Evolutionary conservation across 768 basidiomycete genomes (phyloP).

Genomic region (Rhizopogon sp.): DNA sequence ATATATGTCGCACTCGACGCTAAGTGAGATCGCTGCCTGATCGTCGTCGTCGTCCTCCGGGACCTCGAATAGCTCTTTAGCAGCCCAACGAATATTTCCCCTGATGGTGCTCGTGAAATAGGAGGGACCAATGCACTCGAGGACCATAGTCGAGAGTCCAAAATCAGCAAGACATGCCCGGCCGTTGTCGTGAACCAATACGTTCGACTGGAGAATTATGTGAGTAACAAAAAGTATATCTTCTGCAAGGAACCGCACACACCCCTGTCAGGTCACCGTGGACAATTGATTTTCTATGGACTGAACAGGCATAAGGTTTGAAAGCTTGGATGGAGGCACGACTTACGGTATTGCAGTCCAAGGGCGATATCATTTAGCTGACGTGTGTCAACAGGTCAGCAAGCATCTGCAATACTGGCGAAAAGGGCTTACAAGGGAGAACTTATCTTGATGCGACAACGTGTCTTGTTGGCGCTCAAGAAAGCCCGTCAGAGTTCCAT

Average conservation of each 20-base stretch:
- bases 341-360: too few relatives aligned
- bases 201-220: not conserved
- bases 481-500: constrained; percentile 10
- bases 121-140: constrained; percentile 25
- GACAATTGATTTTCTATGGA: not conserved
- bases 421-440: constrained; percentile 10
- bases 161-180: too few relatives aligned
- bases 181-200: constrained; percentile 29
- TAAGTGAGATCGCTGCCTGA: too few relatives aligned
- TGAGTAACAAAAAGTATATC: not conserved
- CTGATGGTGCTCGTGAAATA: constrained; percentile 15
- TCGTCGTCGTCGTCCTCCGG: constrained; percentile 1
- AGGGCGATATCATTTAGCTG: too few relatives aligned
- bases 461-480: constrained; percentile 2
- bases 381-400: too few relatives aligned
- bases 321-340: not conserved
- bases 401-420: too few relatives aligned
- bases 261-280: constrained; percentile 6
- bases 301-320: not conserved
- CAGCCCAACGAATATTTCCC: constrained; percentile 43
- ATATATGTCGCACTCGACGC: constrained; percentile 30
- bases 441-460: constrained; percentile 5
- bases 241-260: not conserved
- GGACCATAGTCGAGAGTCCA: constrained; percentile 30
- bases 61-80: constrained; percentile 27